Percentiles rank a stretch among this genome's conserved stretches.
Evolutionary conservation across 768 basidiomycete genomes (phyloP).

Genomic region (Pholiota microspora): DNA sequence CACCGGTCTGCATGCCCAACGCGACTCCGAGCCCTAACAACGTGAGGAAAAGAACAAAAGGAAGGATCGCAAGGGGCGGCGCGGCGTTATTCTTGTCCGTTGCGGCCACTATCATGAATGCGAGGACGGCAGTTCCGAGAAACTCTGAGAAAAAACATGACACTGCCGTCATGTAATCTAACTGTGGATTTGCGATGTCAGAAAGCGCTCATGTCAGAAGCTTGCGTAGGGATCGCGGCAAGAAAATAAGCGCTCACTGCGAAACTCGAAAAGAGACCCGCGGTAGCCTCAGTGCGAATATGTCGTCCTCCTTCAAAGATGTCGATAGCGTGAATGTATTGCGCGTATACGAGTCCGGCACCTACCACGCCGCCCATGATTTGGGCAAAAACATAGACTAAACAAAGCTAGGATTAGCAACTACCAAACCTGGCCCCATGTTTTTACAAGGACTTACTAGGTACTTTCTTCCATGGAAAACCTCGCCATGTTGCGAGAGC

Average conservation of each 20-base stretch:
- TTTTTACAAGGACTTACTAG: slow-evolving; percentile 41
- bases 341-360: slow-evolving; percentile 57
- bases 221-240: neutral
- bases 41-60: slow-evolving; percentile 53
- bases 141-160: slow-evolving; percentile 51
- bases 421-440: no score
- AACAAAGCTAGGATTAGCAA: neutral
- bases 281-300: slow-evolving; percentile 55
- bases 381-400: slow-evolving; percentile 44
- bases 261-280: slow-evolving; percentile 57
- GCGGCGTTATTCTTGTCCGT: slow-evolving; percentile 55
- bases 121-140: slow-evolving; percentile 52
- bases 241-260: slow-evolving; percentile 36
- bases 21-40: slow-evolving; percentile 55
- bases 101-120: slow-evolving; percentile 51
- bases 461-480: slow-evolving; percentile 83
- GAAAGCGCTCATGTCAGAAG: neutral
- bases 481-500: slow-evolving; percentile 65
- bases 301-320: slow-evolving; percentile 55
- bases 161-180: slow-evolving; percentile 34
- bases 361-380: slow-evolving; percentile 61
- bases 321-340: slow-evolving; percentile 69
- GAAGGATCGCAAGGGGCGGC: slow-evolving; percentile 44
- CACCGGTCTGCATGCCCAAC: slow-evolving; percentile 62
- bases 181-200: slow-evolving; percentile 5